phyloP scores from a whole-genome alignment of 345 rosid species.

The Eucalyptus marginata region DNA sequence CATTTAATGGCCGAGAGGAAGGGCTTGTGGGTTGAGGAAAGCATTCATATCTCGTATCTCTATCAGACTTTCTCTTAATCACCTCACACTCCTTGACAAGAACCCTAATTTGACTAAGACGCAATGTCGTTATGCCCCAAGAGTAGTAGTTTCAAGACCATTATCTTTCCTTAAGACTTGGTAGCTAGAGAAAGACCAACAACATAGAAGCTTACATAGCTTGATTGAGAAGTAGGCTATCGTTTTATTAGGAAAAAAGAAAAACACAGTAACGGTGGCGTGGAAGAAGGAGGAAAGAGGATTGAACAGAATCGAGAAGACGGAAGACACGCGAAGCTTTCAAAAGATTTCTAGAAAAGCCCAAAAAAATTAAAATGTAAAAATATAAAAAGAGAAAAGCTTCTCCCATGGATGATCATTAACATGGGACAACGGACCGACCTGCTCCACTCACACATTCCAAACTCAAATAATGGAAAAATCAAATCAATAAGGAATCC shows the following conservation, averaged over 20 bases:
- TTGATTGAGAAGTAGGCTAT: background rate
- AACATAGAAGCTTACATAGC: background rate
- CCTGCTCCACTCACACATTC: background rate
- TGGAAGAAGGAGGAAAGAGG: background rate
- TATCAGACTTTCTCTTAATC: background rate
- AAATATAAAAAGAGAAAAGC: background rate
- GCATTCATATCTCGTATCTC: background rate
- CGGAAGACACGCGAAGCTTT: background rate
- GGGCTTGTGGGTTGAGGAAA: background rate
- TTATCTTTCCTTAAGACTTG: background rate
- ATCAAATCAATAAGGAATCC: background rate
- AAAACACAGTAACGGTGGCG: background rate
- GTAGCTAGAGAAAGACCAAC: background rate
- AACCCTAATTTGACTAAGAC: background rate
- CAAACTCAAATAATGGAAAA: background rate
- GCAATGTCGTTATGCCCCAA: background rate
- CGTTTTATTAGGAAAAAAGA: background rate
- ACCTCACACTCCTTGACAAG: background rate
- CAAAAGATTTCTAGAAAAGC: background rate
- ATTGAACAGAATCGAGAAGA: background rate
- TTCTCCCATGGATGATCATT: background rate
- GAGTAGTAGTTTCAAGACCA: background rate
- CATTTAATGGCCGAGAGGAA: background rate
- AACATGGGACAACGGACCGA: background rate
- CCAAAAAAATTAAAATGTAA: background rate